A percentile compares a stretch with the other conserved stretches of the same genome.
Conservation (phyloP, 495 filamentous ascomycete genomes). For the Bacidia gigantensis region DNA sequence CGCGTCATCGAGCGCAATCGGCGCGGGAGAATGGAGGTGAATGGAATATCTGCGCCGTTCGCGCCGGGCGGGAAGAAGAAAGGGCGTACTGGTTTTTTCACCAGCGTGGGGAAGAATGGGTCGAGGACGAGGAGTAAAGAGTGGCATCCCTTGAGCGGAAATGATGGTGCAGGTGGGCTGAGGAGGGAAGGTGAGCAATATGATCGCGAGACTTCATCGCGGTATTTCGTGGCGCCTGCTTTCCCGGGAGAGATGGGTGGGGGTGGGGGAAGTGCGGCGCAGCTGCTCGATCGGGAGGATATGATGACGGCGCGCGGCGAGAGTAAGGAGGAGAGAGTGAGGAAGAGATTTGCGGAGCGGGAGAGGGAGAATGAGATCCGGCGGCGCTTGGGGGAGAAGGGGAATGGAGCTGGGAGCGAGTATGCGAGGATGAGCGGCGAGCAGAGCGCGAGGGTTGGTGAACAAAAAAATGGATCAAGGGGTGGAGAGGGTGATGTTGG, state of each 20-base stretch:
- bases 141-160: not conserved
- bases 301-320: conserved; percentile 34
- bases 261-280: conserved; percentile 40
- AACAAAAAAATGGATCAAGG: not conserved
- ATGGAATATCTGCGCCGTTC: conserved; percentile 33
- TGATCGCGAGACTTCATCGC: conserved; percentile 43
- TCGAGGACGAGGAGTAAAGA: conserved; percentile 17
- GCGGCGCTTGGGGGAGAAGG: conserved; percentile 48
- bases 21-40: conserved; percentile 65
- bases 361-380: conserved; percentile 75
- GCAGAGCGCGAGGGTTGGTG: not conserved
- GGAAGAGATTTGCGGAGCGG: conserved; percentile 51
- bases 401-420: conserved; percentile 57
- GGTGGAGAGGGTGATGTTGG: conserved; percentile 10
- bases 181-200: conserved; percentile 37
- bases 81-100: conserved; percentile 34
- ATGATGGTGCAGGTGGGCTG: conserved; percentile 20
- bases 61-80: conserved; percentile 34
- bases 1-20: conserved; percentile 58
- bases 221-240: conserved; percentile 37
- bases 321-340: conserved; percentile 52
- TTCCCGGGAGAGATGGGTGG: conserved; percentile 9
- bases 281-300: conserved; percentile 55
- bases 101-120: conserved; percentile 26
- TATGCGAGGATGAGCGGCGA: conserved; percentile 47